These are phyloP conservation scores for Paramecium caudatum DNA, from an alignment of 73 alveolate genomes.

Conservation along the genomic window DNA sequence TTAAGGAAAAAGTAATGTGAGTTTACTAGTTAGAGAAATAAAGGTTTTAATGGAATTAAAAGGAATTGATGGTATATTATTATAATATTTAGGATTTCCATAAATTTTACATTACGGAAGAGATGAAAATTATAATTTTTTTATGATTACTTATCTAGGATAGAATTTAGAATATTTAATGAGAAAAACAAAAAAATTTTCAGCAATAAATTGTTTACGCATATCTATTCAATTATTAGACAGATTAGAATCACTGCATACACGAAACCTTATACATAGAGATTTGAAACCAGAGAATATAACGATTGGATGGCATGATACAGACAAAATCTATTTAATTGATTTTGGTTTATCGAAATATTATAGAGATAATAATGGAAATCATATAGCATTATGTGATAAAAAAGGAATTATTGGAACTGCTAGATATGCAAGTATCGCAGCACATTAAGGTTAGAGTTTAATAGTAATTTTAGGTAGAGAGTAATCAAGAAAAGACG, in stretches of 20 bases:
- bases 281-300: constrained; percentile 76
- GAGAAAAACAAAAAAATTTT: constrained; percentile 73
- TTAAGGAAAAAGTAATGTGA: constrained; percentile 6
- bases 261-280: constrained; percentile 64
- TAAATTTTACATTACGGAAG: constrained; percentile 72
- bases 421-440: constrained; percentile 85
- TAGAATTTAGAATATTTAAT: constrained; percentile 93
- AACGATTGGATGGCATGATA: constrained; percentile 71
- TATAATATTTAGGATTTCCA: constrained; percentile 72
- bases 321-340: constrained; percentile 80
- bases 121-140: constrained; percentile 85
- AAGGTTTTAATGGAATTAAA: constrained; percentile 73
- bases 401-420: constrained; percentile 85
- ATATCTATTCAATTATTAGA: constrained; percentile 65
- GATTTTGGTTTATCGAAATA: constrained; percentile 96
- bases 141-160: constrained; percentile 93
- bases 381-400: constrained; percentile 81
- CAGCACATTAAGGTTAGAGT: constrained; percentile 80
- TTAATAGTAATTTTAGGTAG: constrained; percentile 72
- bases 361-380: constrained; percentile 84
- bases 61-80: constrained; percentile 18
- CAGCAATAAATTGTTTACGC: constrained; percentile 38
- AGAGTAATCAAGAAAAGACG: constrained; percentile 88
- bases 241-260: constrained; percentile 63
- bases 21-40: constrained; percentile 74